Evolutionary conservation across 2,329 filamentous ascomycete genomes (phyloP), one percentile per base, ranked within the genome.

Genomic region (Aspergillus melleus): DNA sequence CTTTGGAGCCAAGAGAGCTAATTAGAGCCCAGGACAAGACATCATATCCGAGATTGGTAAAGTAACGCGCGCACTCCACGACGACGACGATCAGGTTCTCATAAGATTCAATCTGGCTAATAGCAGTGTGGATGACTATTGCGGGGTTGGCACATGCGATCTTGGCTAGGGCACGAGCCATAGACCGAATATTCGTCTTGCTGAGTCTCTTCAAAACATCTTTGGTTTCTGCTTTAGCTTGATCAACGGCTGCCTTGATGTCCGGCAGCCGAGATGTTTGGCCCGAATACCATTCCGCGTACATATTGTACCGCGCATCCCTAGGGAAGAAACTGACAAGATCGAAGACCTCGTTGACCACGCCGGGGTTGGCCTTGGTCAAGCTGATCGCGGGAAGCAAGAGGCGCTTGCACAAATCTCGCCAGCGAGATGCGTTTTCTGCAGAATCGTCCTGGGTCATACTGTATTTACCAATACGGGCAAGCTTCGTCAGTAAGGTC

Each of bases 81-180:
- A 99, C 91, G 5, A 92, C 91, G 62, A 96, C 91, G 58, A 96
- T 96, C 61, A 99, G 84, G 72, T 98, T 99, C 72, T 90, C 90
- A 74, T 99, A 99, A 0, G 90, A 89, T 75, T 99, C 93, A 60
- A 97, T 91, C 74, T 97, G 93, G 63, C 88, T 88, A 59, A 99
- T 86, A 6, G 93, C 92, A 58, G 94, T 90, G 69, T 88, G 88
- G 79, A 97, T 96, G 24, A 98, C 93, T 58, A 96, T 85, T 26
- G 94, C 94, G 1, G 95, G 96, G 49, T 92, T 95, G 1, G 92
- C 88, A 69, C 92, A 90, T 26, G 93, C 92, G n/a, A 93, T 90
- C 76, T 97, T 98, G 9, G 94, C 93, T 30, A 99, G 83, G 42
- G 88, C 87, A 71, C 93, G 88, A 52, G 93, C 92, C 87, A 96